Base-by-base conservation (phyloP, 352 stramenopile species). In the Globisporangium radiosum region DNA sequence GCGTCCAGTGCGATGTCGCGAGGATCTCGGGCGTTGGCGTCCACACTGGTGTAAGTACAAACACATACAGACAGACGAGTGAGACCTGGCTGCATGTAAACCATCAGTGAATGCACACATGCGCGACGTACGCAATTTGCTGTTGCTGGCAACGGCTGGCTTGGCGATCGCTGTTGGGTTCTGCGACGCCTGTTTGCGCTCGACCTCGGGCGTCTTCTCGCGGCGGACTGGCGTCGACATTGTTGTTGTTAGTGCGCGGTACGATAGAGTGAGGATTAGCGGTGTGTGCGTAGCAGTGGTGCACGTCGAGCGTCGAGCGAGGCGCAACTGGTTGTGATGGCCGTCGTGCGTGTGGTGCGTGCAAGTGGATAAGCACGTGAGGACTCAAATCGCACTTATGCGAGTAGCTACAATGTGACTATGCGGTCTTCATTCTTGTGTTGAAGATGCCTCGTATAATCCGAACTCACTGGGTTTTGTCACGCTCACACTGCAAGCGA, bases 1-100 rank as follows among this genome's bases (percentile, higher is more conserved):
- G 73, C 53, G 76, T 88, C 81, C 78, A 88, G 50, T 90, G 73
- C 43, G 78, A 88, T 13, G 65, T 67, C 38, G 71, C 68, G 42
- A 87, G 52, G 37, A 87, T 63, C 47, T 70, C 52, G 49, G 69
- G 60, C 33, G 78, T 63, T 7, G 78, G 81, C 42, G 57, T 78
- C 81, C 80, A 90, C 58, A 88, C 79, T 90, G 61, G 7, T 33
- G 2, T 2, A 33, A 3, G 25, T 33, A 3, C 47, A 51, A 50
- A 5, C 33, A 9, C 11, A 42, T 40, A 11, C 47, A 60, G 48
- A 33, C 14, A 54, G 4, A 13, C 17, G 25, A 43, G 10, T 19
- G 37, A 33, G n/a, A 37, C 51, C 3, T 33, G 25, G 25, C 25
- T 33, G 25, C 25, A 3, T 33, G 25, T 3, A 44, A 8, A 59